Percentiles rank a stretch among this genome's conserved stretches.
These are phyloP conservation scores for Peniophora sp. DNA, from an alignment of 1,284 basidiomycete species.

Conservation along the genomic window DNA sequence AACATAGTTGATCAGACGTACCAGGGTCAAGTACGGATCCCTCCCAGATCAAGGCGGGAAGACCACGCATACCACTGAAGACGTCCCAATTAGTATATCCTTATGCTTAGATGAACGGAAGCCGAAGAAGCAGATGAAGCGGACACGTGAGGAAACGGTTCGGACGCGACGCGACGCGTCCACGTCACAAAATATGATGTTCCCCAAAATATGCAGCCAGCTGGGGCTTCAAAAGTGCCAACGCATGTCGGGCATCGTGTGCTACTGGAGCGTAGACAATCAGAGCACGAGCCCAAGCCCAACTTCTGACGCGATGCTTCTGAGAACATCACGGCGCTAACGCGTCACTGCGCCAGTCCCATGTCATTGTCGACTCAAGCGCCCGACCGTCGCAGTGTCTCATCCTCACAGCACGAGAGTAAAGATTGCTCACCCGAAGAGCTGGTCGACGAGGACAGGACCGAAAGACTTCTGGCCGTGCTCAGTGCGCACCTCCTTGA, in stretches of 20 bases:
- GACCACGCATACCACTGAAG: slow-evolving; percentile 85
- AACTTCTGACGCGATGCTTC: too few relatives aligned
- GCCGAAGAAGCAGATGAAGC: background rate
- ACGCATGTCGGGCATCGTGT: too few relatives aligned
- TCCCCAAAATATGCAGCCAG: too few relatives aligned
- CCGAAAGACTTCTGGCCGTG: slow-evolving; percentile 91
- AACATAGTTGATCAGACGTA: slow-evolving; percentile 21
- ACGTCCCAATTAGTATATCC: background rate
- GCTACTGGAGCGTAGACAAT: too few relatives aligned
- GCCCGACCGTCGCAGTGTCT: too few relatives aligned
- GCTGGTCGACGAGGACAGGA: slow-evolving; percentile 85
- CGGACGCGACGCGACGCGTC: too few relatives aligned
- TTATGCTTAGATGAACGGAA: slow-evolving; percentile 2
- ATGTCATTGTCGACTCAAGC: too few relatives aligned
- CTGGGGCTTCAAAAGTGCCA: too few relatives aligned
- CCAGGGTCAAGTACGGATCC: slow-evolving; percentile 91
- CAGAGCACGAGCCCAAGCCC: too few relatives aligned
- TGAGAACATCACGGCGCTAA: too few relatives aligned
- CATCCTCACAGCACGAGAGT: background rate
- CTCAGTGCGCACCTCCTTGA: slow-evolving; percentile 75
- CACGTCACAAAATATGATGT: too few relatives aligned
- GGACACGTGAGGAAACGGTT: background rate
- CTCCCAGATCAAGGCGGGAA: slow-evolving; percentile 88
- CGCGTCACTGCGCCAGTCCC: too few relatives aligned
- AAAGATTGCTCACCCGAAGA: slow-evolving; percentile 64